Evolutionary conservation across 306 rosid species (phyloP), one percentile per base, ranked within the genome.

Genomic region (Cyamopsis tetragonoloba): DNA sequence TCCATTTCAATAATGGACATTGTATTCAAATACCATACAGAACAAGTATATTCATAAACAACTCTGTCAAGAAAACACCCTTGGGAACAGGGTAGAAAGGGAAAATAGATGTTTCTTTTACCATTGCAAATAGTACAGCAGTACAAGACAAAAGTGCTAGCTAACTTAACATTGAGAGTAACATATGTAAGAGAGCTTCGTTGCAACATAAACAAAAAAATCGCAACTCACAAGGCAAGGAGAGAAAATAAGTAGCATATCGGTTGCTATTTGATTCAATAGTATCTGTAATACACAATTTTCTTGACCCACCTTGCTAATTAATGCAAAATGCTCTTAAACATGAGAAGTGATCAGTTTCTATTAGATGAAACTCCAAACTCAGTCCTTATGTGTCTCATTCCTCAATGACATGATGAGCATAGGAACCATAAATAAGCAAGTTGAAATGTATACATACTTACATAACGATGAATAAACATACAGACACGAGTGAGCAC

Each of bases 271-370:
- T 6, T 38, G 14, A 6, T 11, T 38, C 43, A 38, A 38, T 10
- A 38, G 15, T 38, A 38, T 38, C 13, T 38, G 43, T 38, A 61
- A 6, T 4, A 31, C 35, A 2, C 1, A 47, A 8, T 48, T 18
- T 53, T 53, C 37, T 26, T 24, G 28, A 18, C 28, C 19, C 60
- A 53, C 47, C 95, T 80, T 70, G 81, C 74, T 70, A 17, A 85
- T 79, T 70, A 17, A 85, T 79, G 72, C 88, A 84, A 86, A 77
- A 84, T 10, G 85, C 80, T 66, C 80, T 84, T n/a, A 82, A 80
- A 84, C 61, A 81, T 76, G 59, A 49, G 75, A 74, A 78, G 59
- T 47, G 87, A n/a, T n/a, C n/a, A 34, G 38, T 71, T 83, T 77
- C 81, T 84, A 77, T 64, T 53, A 1, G 22, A n/a, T 69, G 84